Percentiles rank a stretch among this genome's conserved stretches.
phyloP scores from a whole-genome alignment of 768 basidiomycete species.

The Calvatia gigantea region DNA sequence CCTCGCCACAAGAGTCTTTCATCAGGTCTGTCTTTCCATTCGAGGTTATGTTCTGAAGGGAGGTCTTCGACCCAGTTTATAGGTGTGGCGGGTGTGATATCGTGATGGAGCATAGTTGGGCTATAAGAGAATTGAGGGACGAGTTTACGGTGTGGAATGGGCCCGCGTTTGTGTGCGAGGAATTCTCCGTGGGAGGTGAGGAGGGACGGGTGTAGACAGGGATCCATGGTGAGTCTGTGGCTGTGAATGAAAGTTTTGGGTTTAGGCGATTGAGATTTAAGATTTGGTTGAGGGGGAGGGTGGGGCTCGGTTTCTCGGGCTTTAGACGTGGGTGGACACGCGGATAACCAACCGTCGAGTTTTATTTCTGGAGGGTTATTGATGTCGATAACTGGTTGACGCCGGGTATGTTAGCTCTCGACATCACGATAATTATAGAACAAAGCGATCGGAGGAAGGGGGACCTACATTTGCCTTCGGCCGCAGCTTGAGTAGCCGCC shows the following conservation, averaged over 20 bases:
- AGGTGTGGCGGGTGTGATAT: constrained; percentile 45
- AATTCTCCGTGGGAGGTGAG: constrained; percentile 46
- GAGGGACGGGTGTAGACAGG: constrained; percentile 39
- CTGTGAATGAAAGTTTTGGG: constrained; percentile 43
- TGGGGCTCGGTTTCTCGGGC: constrained; percentile 26
- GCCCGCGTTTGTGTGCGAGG: constrained; percentile 44
- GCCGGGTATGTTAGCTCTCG: neutral
- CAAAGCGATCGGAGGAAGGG: neutral
- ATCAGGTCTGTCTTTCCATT: constrained; percentile 58
- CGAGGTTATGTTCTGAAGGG: constrained; percentile 36
- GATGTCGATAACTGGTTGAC: constrained; percentile 27
- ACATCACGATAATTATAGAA: too few relatives aligned
- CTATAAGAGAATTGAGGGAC: constrained; percentile 52
- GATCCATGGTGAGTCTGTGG: constrained; percentile 41
- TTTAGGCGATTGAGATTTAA: neutral
- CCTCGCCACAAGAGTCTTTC: constrained; percentile 68
- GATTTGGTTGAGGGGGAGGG: constrained; percentile 14
- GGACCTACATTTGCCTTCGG: constrained; percentile 31
- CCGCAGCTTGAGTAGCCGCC: constrained; percentile 34
- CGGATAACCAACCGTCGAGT: constrained; percentile 33
- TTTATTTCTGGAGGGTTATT: constrained; percentile 27
- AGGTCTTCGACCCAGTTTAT: constrained; percentile 41
- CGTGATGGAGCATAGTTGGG: constrained; percentile 45
- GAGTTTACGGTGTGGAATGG: constrained; percentile 35
- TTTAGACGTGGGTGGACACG: constrained; percentile 31